Conservation (phyloP, 2,329 filamentous ascomycete species). For the Claviceps pusilla region DNA sequence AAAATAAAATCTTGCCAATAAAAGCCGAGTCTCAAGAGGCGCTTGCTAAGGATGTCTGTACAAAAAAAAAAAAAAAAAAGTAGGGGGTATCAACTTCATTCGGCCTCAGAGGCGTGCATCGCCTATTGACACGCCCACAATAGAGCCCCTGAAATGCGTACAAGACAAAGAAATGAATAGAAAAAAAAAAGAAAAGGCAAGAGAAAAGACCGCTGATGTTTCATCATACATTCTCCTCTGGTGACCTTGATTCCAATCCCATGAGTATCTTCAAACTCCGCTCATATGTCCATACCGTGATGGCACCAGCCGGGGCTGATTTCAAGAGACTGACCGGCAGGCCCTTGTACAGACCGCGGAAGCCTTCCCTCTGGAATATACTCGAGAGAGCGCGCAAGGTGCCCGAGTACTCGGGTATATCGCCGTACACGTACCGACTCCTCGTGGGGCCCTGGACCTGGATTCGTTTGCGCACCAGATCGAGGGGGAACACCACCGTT, state of each 20-base stretch:
- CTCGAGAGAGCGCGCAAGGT: conserved; percentile 49
- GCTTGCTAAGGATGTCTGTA: neutral
- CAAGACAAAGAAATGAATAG: neutral
- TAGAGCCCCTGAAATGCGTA: neutral
- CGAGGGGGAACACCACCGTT: conserved; percentile 80
- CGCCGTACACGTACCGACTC: conserved; percentile 61
- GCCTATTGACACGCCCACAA: neutral
- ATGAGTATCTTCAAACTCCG: conserved; percentile 49
- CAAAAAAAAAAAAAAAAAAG: neutral
- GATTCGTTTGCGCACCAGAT: conserved; percentile 80
- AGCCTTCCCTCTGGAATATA: conserved; percentile 60
- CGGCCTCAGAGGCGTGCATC: neutral
- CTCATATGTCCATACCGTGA: conserved; percentile 94
- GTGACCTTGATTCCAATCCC: conserved; percentile 13
- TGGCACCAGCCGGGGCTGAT: conserved; percentile 79
- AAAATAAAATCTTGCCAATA: neutral
- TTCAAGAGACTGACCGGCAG: conserved; percentile 82
- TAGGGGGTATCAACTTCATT: neutral
- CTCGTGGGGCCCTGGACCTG: conserved; percentile 91
- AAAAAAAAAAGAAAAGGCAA: neutral
- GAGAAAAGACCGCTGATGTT: neutral
- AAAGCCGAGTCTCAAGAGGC: neutral
- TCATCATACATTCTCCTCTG: conserved; percentile 13
- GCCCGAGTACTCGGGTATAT: conserved; percentile 70
- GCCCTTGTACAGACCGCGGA: conserved; percentile 72